Evolutionary conservation across 306 rosid genomes (phyloP).

Genomic region (Prunus salicina): DNA sequence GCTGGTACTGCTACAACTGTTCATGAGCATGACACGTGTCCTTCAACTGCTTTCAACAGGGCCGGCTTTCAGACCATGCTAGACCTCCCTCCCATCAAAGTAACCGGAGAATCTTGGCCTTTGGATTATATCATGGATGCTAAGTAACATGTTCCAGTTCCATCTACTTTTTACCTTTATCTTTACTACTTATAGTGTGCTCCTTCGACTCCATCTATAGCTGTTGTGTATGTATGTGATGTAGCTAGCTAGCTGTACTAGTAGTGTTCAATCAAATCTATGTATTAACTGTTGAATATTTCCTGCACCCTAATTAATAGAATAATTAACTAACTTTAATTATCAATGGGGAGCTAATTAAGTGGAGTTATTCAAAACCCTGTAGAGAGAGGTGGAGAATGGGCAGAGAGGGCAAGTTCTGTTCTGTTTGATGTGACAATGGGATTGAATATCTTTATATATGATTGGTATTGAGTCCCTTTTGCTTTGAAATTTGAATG

Average conservation of each 20-base stretch:
- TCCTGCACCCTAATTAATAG: background rate
- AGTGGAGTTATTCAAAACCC: too few species aligned
- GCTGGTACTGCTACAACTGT: conserved; percentile 11
- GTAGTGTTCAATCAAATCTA: background rate
- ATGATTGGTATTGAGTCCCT: background rate
- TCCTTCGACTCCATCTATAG: too few species aligned
- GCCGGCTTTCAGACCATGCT: conserved; percentile 21
- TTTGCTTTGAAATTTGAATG: background rate
- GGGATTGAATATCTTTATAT: background rate
- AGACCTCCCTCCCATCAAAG: conserved; percentile 27
- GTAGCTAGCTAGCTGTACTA: background rate
- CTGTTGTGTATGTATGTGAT: too few species aligned
- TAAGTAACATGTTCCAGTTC: background rate
- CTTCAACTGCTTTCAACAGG: conserved; percentile 35
- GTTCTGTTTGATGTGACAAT: background rate
- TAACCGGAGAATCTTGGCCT: conserved; percentile 40
- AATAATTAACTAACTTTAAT: background rate
- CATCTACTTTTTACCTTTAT: too few species aligned
- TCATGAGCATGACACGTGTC: conserved; percentile 27
- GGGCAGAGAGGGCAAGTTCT: too few species aligned
- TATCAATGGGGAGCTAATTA: background rate
- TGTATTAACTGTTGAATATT: background rate
- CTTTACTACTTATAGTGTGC: too few species aligned
- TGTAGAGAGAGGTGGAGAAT: too few species aligned
- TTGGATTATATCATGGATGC: conserved; percentile 6